These are phyloP conservation scores for Metarhizium guizhouense DNA, from an alignment of 2,329 filamentous ascomycete genomes.

Conservation along the genomic window DNA sequence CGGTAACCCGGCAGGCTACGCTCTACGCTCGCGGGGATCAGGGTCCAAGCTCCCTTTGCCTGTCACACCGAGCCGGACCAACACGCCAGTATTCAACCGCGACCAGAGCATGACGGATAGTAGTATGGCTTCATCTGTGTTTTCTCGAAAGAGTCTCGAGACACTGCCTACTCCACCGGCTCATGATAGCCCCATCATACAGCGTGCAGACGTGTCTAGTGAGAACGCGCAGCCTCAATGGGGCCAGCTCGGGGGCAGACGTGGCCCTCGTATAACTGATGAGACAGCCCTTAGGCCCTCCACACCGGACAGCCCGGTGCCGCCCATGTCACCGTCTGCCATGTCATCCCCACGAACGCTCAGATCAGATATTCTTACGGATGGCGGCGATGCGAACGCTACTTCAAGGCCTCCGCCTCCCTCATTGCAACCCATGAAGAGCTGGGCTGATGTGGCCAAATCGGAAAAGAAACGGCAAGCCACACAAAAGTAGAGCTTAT, in stretches of 20 bases:
- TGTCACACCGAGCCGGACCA: slow-evolving; percentile 26
- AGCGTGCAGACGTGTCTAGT: slow-evolving; percentile 7
- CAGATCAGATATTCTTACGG: slow-evolving; percentile 7
- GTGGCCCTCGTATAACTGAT: neutral
- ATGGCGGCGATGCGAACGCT: slow-evolving; percentile 9
- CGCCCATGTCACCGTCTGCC: slow-evolving; percentile 19
- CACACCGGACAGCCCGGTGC: slow-evolving; percentile 13
- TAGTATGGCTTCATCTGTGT: slow-evolving; percentile 33
- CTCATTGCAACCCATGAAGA: slow-evolving; percentile 25
- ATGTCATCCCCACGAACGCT: slow-evolving; percentile 22
- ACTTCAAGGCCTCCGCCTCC: slow-evolving; percentile 17
- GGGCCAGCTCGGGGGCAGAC: slow-evolving; percentile 14
- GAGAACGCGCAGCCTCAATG: slow-evolving; percentile 12
- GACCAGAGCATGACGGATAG: slow-evolving; percentile 33
- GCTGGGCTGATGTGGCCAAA: slow-evolving; percentile 32
- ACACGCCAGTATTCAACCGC: slow-evolving; percentile 24
- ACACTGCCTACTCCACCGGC: slow-evolving; percentile 21
- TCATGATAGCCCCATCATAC: slow-evolving; percentile 20
- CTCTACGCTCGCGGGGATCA: slow-evolving; percentile 25
- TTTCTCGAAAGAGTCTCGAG: slow-evolving; percentile 27
- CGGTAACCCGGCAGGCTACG: slow-evolving; percentile 15
- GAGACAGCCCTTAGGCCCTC: slow-evolving; percentile 8
- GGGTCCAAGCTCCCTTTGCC: slow-evolving; percentile 30
- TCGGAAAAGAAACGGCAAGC: slow-evolving; percentile 10
- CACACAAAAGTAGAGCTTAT: neutral